phyloP scores from a whole-genome alignment of 257 asterid species.

The Jaltomata sinuosa region DNA sequence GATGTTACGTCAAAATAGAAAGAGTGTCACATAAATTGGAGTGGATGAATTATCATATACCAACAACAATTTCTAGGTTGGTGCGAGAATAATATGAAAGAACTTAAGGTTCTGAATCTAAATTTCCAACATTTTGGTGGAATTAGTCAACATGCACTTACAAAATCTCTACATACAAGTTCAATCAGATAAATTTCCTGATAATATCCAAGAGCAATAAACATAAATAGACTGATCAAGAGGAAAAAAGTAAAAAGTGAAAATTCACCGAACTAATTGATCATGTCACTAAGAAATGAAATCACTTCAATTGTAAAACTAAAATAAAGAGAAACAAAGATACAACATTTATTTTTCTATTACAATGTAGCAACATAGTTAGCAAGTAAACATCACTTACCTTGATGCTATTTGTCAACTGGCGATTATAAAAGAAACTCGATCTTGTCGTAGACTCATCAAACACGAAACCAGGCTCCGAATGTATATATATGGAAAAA shows the following conservation, averaged over 20 bases:
- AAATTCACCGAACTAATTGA: neutral
- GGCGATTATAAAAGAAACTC: slow-evolving; percentile 48
- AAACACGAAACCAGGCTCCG: slow-evolving; percentile 80
- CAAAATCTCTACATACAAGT: neutral
- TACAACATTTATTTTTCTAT: neutral
- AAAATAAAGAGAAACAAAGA: neutral
- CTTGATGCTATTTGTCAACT: slow-evolving; percentile 60
- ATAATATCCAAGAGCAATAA: neutral
- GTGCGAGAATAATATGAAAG: neutral
- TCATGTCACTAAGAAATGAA: neutral
- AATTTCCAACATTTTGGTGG: neutral
- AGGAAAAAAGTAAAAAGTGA: neutral
- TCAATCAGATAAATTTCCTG: neutral
- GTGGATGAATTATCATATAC: neutral
- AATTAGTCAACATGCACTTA: neutral
- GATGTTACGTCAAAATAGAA: neutral
- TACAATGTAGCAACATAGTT: neutral
- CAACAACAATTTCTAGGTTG: neutral
- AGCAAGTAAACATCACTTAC: slow-evolving; percentile 22
- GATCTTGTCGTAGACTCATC: slow-evolving; percentile 74
- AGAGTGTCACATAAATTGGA: no score
- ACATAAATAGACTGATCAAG: neutral
- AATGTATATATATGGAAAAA: slow-evolving; percentile 64
- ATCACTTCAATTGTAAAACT: neutral
- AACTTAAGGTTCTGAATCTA: neutral